Evolutionary conservation across 2,329 filamentous ascomycete species (phyloP), one percentile per base, ranked within the genome.

Genomic region (Arthrinium puccinioides): DNA sequence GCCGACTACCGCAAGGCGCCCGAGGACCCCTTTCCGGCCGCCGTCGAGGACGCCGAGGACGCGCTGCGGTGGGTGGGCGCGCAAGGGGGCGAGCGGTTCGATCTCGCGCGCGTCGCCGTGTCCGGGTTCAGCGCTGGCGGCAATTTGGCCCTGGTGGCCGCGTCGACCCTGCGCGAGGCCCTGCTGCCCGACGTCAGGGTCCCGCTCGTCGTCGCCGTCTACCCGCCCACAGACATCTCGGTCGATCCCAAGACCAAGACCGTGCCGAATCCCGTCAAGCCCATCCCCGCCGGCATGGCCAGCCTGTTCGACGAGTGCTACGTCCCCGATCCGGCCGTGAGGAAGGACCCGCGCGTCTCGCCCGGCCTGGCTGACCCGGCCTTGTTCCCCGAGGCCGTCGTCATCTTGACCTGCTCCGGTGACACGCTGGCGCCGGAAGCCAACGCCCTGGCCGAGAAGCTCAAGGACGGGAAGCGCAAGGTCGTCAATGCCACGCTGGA

Each of bases 1-100:
- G 76, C 82, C 46, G 78, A 82, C 48, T 84, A 85, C 53, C 71
- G 81, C n/a, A 67, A 83, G 3, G 78, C 79, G 0, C 81, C 81
- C 1, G 72, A 74, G 48, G 65, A 74, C 46, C 78, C 78, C 0
- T 83, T 82, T 50, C 80, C 79, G 1, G 73, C 72, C 1, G 72
- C 77, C 0, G 69, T 84, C 1, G 77, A 84, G 45, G 81, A 84
- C 51, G 74, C 74, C 29, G 73, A 76, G 21, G 79, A 82, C 43
- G 75, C 78, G 1, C 55, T 84, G 9, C 51, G 79, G 14, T 79
- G 81, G 52, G 63, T 84, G 19, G 66, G 70, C 9, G 4, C 20
- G 5, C 31, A 33, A 21, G n/a, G n/a, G n/a, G 20, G n/a, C 4
- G 20, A 82, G 30, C 65, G 69, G 26, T 66, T 84, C 38, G 75